A percentile compares a stretch with the other conserved stretches of the same genome.
phyloP scores from a whole-genome alignment of 176 grass and related monocot genomes.

The Zizania latifolia region DNA sequence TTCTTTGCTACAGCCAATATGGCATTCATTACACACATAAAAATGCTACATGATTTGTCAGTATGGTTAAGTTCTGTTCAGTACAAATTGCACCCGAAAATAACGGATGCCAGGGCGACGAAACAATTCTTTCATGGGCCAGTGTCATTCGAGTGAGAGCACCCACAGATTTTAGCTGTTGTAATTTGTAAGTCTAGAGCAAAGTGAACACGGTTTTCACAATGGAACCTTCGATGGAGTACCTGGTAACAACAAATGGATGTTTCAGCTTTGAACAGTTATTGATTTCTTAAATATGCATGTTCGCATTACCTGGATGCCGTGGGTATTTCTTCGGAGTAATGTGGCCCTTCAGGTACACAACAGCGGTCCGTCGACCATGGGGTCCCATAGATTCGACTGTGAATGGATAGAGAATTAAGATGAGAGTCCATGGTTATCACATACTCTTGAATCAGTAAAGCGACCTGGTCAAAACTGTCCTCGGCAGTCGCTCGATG shows the following conservation, averaged over 20 bases:
- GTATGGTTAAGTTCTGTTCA: neutral
- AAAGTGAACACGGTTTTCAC: conserved; percentile 34
- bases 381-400: conserved; percentile 78
- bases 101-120: neutral
- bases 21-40: neutral
- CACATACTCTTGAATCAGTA: neutral
- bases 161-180: neutral
- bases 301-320: conserved; percentile 57
- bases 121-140: neutral
- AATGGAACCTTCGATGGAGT: conserved; percentile 77
- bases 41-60: neutral
- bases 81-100: neutral
- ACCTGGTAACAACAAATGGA: conserved; percentile 34
- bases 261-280: neutral
- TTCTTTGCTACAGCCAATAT: neutral
- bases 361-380: conserved; percentile 68
- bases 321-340: conserved; percentile 77
- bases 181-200: neutral
- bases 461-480: neutral
- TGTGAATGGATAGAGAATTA: conserved; percentile 14
- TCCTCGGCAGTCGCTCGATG: too few species aligned
- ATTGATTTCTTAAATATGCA: conserved; percentile 6
- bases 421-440: neutral
- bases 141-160: neutral
- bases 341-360: conserved; percentile 50